Percentiles rank a stretch among this genome's conserved stretches.
Conservation (phyloP, 306 rosid species). For the cucumber (Cucumis sativus) region DNA sequence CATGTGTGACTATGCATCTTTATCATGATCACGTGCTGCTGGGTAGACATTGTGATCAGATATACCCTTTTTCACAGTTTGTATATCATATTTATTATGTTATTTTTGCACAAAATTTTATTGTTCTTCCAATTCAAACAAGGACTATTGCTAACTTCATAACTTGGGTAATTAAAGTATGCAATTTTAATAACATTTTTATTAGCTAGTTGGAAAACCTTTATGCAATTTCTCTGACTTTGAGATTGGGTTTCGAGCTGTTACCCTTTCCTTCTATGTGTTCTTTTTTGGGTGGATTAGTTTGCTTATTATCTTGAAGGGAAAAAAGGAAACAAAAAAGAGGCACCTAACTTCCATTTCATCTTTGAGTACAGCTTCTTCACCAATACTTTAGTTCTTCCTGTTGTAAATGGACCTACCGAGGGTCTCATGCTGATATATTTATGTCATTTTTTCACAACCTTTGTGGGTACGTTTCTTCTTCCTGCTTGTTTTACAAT, state of each 20-base stretch:
- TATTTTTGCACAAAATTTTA: background rate
- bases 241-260: background rate
- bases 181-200: too few relatives aligned
- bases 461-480: constrained; percentile 59
- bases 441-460: constrained; percentile 59
- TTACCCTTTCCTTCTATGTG: too few relatives aligned
- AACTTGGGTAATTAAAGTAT: background rate
- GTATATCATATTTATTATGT: background rate
- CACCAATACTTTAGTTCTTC: constrained; percentile 83
- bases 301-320: background rate
- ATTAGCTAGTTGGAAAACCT: too few relatives aligned
- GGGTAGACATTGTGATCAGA: background rate
- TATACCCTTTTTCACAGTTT: background rate
- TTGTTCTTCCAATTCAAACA: background rate
- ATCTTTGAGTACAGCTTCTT: constrained; percentile 47
- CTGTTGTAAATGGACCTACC: constrained; percentile 88
- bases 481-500: constrained; percentile 1
- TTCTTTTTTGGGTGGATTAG: background rate
- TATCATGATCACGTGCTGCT: background rate
- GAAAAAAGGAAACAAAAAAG: background rate
- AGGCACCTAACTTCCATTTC: background rate
- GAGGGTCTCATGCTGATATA: constrained; percentile 93
- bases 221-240: background rate
- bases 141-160: background rate
- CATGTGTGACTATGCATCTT: background rate